Base-by-base conservation (phyloP, 1,284 basidiomycete genomes). In the Rhizoctonia solani region DNA sequence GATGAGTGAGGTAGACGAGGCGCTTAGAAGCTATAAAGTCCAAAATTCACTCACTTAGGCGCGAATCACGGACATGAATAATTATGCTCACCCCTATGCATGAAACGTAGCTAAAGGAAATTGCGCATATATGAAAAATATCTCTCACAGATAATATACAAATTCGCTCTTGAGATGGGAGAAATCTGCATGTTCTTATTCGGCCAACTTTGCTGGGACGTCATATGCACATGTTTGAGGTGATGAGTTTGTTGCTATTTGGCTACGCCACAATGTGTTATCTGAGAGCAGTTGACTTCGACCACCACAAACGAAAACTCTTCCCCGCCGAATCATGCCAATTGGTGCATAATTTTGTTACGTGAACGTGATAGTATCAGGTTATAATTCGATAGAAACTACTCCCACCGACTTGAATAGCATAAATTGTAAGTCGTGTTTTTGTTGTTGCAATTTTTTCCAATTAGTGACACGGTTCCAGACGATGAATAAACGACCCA, bases 1-100 rank as follows among this genome's bases (percentile, higher is more conserved):
- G 81, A 80, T 82, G 9, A 83, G 86, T 71, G 81, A 88, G 32
- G 82, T 87, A 4, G 83, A 83, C 61, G 47, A 50, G n/a, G 70
- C 68, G 25, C 34, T 70, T 3, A 66, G 49, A 21, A 14, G 21
- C 9, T 58, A 58, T 32, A 44, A 55, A 23, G 54, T 19, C 13
- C 8, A 46, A 19, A 6, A 46, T 46, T 46, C 44, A 21, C n/a
- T 46, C 6, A 46, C 21, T 9, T 46, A 46, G 37, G 16, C n/a
- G n/a, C n/a, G n/a, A n/a, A n/a, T n/a, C n/a, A n/a, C n/a, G n/a
- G n/a, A n/a, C n/a, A n/a, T n/a, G n/a, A n/a, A n/a, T n/a, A n/a
- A n/a, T n/a, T n/a, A n/a, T n/a, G n/a, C n/a, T n/a, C n/a, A n/a
- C n/a, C n/a, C n/a, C n/a, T n/a, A n/a, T n/a, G n/a, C n/a, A n/a